Percentiles rank a stretch among this genome's conserved stretches.
phyloP scores from a whole-genome alignment of 305 asterid genomes.

The Fraxinus xanthoxyloides region DNA sequence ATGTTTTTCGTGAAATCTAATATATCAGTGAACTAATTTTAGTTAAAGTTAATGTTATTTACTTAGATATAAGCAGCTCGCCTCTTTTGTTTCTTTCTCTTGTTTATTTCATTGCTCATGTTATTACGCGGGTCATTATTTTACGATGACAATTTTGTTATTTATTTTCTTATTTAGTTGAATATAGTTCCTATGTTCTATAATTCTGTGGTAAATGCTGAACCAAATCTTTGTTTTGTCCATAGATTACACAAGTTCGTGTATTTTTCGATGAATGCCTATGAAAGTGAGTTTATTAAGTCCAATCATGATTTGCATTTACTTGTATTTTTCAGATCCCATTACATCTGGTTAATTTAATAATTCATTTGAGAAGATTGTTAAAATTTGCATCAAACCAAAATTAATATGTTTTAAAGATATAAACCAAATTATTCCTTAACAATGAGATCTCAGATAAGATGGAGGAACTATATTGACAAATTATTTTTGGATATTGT shows the following conservation, averaged over 20 bases:
- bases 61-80: neutral
- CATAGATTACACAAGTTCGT: conserved; percentile 91
- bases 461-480: no score
- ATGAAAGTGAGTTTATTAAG: conserved; percentile 66
- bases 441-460: no score
- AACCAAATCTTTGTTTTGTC: conserved; percentile 9
- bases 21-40: neutral
- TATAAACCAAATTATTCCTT: no score
- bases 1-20: neutral
- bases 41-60: neutral
- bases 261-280: conserved; percentile 94
- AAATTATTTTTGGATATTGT: neutral
- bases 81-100: neutral
- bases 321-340: neutral
- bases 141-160: no score
- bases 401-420: neutral
- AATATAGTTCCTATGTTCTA: neutral
- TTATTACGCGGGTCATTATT: no score
- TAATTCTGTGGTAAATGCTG: conserved; percentile 10
- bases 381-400: neutral
- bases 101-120: conserved; percentile 2
- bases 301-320: conserved; percentile 11
- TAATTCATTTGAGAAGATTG: neutral
- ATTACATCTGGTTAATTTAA: neutral
- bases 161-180: neutral